Evolutionary conservation across 441 rosid genomes (phyloP).

Genomic region (Adansonia grandidieri): DNA sequence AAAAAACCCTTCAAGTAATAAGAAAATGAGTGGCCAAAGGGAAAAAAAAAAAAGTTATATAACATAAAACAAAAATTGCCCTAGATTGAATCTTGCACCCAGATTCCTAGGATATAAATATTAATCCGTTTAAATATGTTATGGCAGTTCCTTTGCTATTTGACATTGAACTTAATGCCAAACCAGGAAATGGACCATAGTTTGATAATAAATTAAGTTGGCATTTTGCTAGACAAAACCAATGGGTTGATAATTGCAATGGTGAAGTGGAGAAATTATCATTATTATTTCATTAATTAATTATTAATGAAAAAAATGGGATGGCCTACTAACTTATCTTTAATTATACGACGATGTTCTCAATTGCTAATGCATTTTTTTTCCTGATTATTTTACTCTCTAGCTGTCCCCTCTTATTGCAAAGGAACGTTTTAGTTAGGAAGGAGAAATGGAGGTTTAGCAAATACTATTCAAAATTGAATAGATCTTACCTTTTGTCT

Average conservation of each 20-base stretch:
- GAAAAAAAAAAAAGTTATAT: too few relatives aligned
- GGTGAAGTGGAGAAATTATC: not conserved
- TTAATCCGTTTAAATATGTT: not conserved
- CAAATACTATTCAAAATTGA: not conserved
- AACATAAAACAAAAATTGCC: not conserved
- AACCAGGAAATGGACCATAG: not conserved
- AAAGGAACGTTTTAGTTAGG: not conserved
- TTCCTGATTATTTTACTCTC: not conserved
- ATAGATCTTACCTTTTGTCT: too few relatives aligned
- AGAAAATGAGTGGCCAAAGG: too few relatives aligned
- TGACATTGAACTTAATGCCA: not conserved
- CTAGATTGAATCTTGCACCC: not conserved
- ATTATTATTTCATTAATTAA: not conserved
- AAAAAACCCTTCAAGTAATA: too few relatives aligned
- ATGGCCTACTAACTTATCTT: not conserved
- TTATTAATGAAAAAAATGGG: not conserved
- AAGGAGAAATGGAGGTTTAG: conserved; percentile 2
- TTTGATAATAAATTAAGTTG: too few relatives aligned
- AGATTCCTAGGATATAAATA: not conserved
- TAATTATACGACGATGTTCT: not conserved
- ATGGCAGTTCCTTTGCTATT: not conserved
- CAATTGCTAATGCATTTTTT: not conserved
- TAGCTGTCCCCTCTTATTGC: not conserved
- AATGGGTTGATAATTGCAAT: not conserved
- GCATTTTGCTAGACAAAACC: too few relatives aligned